A percentile compares a stretch with the other conserved stretches of the same genome.
Conservation (phyloP, 352 stramenopile genomes). For the Peronospora tabacina region DNA sequence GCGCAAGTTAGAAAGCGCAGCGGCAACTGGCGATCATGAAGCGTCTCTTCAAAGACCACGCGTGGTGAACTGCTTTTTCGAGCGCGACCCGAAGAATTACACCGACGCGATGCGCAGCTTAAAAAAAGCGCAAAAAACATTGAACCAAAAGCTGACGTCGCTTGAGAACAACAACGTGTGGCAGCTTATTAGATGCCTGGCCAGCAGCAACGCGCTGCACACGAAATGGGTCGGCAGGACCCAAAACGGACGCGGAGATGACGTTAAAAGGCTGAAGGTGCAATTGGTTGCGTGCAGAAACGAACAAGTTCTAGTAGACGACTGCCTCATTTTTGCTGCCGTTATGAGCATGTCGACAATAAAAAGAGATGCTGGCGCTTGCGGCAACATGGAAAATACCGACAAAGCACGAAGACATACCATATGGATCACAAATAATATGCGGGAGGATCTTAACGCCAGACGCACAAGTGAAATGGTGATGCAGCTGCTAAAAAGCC, state of each 20-base stretch:
- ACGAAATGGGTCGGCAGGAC: conserved; percentile 29
- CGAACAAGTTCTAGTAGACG: conserved; percentile 15
- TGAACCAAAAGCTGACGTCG: too few relatives aligned
- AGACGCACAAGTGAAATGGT: background rate
- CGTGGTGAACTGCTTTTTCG: background rate
- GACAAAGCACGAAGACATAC: conserved; percentile 21
- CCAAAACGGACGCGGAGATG: conserved; percentile 7
- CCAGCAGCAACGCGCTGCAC: conserved; percentile 1
- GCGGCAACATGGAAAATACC: conserved; percentile 10
- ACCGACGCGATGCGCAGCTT: background rate
- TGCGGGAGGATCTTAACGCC: conserved; percentile 6
- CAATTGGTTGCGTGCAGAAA: conserved; percentile 22
- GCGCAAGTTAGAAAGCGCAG: background rate
- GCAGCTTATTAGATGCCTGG: too few relatives aligned
- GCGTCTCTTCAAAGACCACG: background rate
- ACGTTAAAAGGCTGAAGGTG: conserved; percentile 13
- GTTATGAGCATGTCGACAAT: background rate
- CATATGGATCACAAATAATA: conserved; percentile 9
- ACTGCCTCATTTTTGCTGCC: conserved; percentile 6
- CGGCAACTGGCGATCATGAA: background rate
- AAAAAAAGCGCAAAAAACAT: background rate
- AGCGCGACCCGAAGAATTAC: background rate
- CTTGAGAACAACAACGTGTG: too few relatives aligned
- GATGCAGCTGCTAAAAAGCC: conserved; percentile 17
- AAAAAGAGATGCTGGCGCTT: conserved; percentile 19